Evolutionary conservation across 2,329 filamentous ascomycete genomes (phyloP).

Genomic region (Colletotrichum sp.): DNA sequence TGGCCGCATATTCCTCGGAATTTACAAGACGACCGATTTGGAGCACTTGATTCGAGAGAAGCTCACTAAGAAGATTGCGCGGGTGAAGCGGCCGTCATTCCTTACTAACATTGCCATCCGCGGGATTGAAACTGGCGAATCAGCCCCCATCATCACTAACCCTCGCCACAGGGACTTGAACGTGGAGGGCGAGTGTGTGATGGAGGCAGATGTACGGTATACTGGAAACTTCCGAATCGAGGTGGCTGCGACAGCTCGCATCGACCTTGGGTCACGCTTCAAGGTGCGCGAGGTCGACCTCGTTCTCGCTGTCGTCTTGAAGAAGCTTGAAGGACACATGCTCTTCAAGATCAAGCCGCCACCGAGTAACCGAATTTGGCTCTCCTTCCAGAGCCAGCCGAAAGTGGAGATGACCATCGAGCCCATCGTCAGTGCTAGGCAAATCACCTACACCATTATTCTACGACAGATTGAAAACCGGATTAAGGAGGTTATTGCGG

Average conservation of each 20-base stretch:
- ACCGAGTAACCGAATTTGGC: conserved; percentile 95
- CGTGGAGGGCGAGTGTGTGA: conserved; percentile 86
- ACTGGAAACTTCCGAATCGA: conserved; percentile 88
- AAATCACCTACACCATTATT: conserved; percentile 94
- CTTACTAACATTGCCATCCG: conserved; percentile 84
- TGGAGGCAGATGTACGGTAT: conserved; percentile 89
- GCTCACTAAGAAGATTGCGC: conserved; percentile 93
- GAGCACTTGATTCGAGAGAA: conserved; percentile 82
- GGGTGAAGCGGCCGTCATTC: conserved; percentile 90
- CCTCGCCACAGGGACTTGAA: conserved; percentile 87
- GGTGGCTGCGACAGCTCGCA: conserved; percentile 88
- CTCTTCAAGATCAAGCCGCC: conserved; percentile 91
- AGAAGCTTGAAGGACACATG: conserved; percentile 83
- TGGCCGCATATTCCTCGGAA: conserved; percentile 83
- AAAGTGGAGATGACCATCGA: conserved; percentile 95
- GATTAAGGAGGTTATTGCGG: conserved; percentile 91
- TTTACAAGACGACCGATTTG: conserved; percentile 85
- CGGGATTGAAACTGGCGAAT: conserved; percentile 84
- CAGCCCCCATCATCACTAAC: conserved; percentile 88
- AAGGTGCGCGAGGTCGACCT: conserved; percentile 90
- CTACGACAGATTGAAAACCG: conserved; percentile 92
- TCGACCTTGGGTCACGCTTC: conserved; percentile 88
- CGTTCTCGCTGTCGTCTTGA: conserved; percentile 83
- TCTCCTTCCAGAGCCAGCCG: conserved; percentile 92
- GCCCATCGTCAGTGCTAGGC: conserved; percentile 91